phyloP scores from a whole-genome alignment of 768 basidiomycete species.

The Clavaria fumosa region DNA sequence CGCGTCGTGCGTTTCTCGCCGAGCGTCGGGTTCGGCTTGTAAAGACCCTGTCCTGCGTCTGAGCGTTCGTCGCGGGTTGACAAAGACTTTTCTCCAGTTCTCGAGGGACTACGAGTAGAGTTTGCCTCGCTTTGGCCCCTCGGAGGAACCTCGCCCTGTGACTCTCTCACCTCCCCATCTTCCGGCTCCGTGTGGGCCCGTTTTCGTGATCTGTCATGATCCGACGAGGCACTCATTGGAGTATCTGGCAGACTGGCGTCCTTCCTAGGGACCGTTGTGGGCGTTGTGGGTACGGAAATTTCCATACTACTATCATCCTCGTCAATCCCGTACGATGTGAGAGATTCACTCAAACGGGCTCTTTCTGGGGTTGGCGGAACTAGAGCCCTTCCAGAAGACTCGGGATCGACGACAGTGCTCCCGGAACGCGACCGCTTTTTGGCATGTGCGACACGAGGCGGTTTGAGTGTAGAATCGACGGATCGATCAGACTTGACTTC shows the following conservation, averaged over 20 bases:
- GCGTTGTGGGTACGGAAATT: too few relatives aligned
- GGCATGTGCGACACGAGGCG: too few relatives aligned
- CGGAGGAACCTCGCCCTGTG: neutral
- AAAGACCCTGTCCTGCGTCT: neutral
- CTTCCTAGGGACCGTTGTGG: neutral
- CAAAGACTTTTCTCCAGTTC: neutral
- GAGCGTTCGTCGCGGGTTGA: neutral
- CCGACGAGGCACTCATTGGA: neutral
- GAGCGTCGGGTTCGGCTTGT: neutral
- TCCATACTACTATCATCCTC: neutral
- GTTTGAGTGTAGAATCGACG: neutral
- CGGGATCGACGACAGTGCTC: too few relatives aligned
- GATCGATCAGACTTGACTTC: neutral
- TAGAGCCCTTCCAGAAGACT: neutral
- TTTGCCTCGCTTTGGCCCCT: neutral
- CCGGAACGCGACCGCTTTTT: too few relatives aligned
- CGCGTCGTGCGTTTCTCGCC: neutral
- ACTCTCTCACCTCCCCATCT: neutral
- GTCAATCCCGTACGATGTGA: neutral
- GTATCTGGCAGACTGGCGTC: neutral
- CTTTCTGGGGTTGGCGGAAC: neutral
- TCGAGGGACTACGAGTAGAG: too few relatives aligned
- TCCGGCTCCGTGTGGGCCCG: neutral
- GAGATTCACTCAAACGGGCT: neutral
- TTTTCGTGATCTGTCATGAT: neutral